Evolutionary conservation across 805 yeast genomes (phyloP).

Genomic region (Wickerhamomyces bovis): DNA sequence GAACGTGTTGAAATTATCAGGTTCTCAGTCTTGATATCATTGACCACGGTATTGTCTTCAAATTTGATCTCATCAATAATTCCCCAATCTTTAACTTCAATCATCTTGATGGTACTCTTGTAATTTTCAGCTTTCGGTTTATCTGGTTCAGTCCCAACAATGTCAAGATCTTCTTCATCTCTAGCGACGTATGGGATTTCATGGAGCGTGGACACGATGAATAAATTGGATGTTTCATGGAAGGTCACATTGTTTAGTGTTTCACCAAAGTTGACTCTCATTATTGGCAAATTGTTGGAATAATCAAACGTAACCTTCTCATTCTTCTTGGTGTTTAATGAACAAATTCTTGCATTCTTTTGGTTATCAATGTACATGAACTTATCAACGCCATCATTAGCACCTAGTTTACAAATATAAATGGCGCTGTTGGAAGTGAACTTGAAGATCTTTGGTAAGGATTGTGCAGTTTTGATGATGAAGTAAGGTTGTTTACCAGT

Average conservation of each 20-base stretch:
- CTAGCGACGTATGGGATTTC: constrained; percentile 56
- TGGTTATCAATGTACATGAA: constrained; percentile 67
- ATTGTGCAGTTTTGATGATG: constrained; percentile 56
- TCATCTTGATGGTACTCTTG: constrained; percentile 54
- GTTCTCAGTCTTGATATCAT: constrained; percentile 28
- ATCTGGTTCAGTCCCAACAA: constrained; percentile 48
- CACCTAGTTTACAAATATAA: constrained; percentile 51
- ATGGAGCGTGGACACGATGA: constrained; percentile 52
- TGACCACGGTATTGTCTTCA: constrained; percentile 57
- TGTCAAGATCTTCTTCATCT: constrained; percentile 67
- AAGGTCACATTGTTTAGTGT: constrained; percentile 63
- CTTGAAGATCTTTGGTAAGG: constrained; percentile 59
- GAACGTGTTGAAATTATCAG: constrained; percentile 34
- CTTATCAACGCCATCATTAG: constrained; percentile 23
- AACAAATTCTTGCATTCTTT: constrained; percentile 56
- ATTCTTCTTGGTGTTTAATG: constrained; percentile 23
- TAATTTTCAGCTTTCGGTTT: constrained; percentile 51
- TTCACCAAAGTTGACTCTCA: constrained; percentile 45
- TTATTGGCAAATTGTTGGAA: constrained; percentile 56
- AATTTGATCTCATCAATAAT: constrained; percentile 65
- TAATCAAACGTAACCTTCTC: constrained; percentile 37
- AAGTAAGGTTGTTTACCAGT: constrained; percentile 72
- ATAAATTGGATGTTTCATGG: constrained; percentile 60
- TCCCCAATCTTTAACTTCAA: constrained; percentile 70
- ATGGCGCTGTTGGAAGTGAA: constrained; percentile 60